Percentiles rank a stretch among this genome's conserved stretches.
Evolutionary conservation across 2,329 filamentous ascomycete genomes (phyloP).

Genomic region (Westerdykella aurantiaca): DNA sequence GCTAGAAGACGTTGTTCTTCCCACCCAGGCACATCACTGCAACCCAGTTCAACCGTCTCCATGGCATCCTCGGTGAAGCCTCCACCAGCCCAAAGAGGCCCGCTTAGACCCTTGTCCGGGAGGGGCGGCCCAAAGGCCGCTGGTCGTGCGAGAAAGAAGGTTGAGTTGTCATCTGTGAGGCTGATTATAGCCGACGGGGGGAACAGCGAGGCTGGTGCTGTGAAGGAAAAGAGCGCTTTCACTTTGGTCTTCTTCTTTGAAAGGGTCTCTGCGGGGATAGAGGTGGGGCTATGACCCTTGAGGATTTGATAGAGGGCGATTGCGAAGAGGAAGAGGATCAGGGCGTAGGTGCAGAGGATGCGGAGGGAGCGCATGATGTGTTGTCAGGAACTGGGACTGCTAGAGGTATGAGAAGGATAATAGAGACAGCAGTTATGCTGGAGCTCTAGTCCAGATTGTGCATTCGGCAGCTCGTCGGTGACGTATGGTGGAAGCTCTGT

Average conservation of each 20-base stretch:
- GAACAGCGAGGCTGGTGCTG: conserved; percentile 74
- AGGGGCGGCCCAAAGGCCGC: conserved; percentile 86
- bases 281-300: neutral
- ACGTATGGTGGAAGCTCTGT: neutral
- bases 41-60: conserved; percentile 75
- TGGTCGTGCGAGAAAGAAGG: conserved; percentile 87
- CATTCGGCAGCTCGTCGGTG: conserved; percentile 17
- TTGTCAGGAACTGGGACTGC: conserved; percentile 4
- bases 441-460: conserved; percentile 9
- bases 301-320: conserved; percentile 17
- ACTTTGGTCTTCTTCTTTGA: conserved; percentile 22
- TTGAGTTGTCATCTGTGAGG: conserved; percentile 95
- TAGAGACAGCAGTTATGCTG: conserved; percentile 22
- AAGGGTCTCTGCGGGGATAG: conserved; percentile 17
- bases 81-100: conserved; percentile 87
- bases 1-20: conserved; percentile 27
- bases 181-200: conserved; percentile 94
- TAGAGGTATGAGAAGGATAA: neutral
- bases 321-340: no score
- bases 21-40: conserved; percentile 91
- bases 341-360: conserved; percentile 14
- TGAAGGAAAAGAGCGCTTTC: conserved; percentile 45
- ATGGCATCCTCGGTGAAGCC: conserved; percentile 76
- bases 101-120: conserved; percentile 70
- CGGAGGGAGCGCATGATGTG: conserved; percentile 34